Evolutionary conservation across 805 yeast genomes (phyloP).

Genomic region (Candida ulmi): DNA sequence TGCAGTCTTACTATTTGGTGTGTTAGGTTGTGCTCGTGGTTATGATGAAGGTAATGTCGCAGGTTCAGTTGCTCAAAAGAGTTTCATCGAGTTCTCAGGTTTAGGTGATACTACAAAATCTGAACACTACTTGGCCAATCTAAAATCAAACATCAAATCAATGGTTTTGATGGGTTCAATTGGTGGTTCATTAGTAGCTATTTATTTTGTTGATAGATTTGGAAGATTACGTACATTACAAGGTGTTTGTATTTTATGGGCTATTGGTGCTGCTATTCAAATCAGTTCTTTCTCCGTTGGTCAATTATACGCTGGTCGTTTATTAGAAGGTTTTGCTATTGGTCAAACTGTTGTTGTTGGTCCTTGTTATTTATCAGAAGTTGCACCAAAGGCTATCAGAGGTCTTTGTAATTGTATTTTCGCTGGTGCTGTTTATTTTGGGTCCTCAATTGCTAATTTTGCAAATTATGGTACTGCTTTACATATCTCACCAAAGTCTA

Average conservation of each 20-base stretch:
- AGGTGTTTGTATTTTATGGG: constrained; percentile 37
- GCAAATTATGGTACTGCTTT: constrained; percentile 47
- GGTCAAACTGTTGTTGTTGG: constrained; percentile 55
- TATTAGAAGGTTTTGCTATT: constrained; percentile 50
- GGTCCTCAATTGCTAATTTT: constrained; percentile 44
- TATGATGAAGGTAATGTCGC: constrained; percentile 50
- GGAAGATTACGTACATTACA: constrained; percentile 49
- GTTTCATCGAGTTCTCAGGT: constrained; percentile 40
- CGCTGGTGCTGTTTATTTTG: constrained; percentile 54
- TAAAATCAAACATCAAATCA: constrained; percentile 47
- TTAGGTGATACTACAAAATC: constrained; percentile 34
- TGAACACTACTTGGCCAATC: constrained; percentile 32
- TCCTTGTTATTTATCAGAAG: constrained; percentile 49
- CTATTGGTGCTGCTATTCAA: constrained; percentile 43
- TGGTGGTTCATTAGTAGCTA: constrained; percentile 47
- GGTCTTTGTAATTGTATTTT: constrained; percentile 48
- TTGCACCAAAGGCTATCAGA: constrained; percentile 47
- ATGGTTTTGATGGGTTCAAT: constrained; percentile 56
- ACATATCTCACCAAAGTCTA: constrained; percentile 31
- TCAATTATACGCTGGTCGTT: constrained; percentile 50
- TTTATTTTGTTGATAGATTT: constrained; percentile 41
- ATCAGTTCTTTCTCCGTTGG: constrained; percentile 40
- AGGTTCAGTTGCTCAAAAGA: constrained; percentile 37
- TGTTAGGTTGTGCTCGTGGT: constrained; percentile 53
- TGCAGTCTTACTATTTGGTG: constrained; percentile 44